Percentiles rank a stretch among this genome's conserved stretches.
Evolutionary conservation across 306 rosid species (phyloP).

Genomic region (Trichosanthes cucumerina): DNA sequence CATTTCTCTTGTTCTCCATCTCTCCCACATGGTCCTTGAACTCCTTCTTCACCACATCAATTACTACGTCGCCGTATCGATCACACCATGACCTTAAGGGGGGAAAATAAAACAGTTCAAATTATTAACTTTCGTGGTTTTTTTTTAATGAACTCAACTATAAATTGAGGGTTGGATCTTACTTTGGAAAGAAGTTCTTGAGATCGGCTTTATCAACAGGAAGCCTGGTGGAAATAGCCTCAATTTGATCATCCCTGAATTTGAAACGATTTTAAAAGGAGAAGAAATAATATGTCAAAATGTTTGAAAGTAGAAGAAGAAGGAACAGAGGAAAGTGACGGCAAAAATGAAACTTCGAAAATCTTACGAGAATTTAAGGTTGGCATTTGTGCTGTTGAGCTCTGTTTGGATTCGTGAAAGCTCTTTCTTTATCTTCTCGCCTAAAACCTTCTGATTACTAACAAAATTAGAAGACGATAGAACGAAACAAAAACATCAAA

Average conservation of each 20-base stretch:
- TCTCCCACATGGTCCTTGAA: slow-evolving; percentile 74
- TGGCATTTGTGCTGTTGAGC: slow-evolving; percentile 62
- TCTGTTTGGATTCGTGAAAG: slow-evolving; percentile 68
- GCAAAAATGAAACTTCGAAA: background rate
- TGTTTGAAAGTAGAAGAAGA: background rate
- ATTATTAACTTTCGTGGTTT: background rate
- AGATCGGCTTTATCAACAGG: slow-evolving; percentile 47
- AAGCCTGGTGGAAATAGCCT: slow-evolving; percentile 48
- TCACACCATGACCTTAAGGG: slow-evolving; percentile 66
- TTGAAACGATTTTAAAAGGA: background rate
- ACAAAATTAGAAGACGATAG: background rate
- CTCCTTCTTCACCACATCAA: slow-evolving; percentile 74
- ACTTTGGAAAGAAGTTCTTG: slow-evolving; percentile 47
- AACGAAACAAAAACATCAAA: background rate
- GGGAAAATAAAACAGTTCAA: background rate
- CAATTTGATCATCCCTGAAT: slow-evolving; percentile 42
- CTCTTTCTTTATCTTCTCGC: slow-evolving; percentile 67
- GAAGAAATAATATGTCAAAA: no score
- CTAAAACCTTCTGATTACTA: slow-evolving; percentile 43
- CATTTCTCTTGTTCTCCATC: slow-evolving; percentile 53
- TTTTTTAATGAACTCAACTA: background rate
- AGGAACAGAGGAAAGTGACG: background rate
- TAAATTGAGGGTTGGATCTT: background rate
- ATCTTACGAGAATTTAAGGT: slow-evolving; percentile 57
- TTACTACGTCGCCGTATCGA: slow-evolving; percentile 53